phyloP scores from a whole-genome alignment of 202 grass and related monocot genomes.

The Thinopyrum obtusiflorum region DNA sequence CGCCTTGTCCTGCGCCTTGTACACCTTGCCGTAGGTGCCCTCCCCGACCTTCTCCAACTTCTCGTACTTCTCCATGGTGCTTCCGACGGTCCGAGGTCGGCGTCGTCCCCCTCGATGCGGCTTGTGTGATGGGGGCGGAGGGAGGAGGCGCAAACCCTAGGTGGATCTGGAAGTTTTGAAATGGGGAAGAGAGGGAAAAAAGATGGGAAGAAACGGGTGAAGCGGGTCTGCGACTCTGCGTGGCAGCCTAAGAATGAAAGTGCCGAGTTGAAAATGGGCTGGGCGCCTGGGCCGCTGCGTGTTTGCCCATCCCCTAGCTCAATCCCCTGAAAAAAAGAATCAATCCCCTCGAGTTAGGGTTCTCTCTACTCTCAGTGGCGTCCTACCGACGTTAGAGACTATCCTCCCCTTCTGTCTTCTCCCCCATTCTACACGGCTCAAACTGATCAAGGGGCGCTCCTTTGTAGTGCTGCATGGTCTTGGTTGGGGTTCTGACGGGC shows the following conservation, averaged over 20 bases:
- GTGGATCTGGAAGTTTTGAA: background rate
- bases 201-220: background rate
- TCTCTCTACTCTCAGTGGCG: too few species aligned
- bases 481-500: too few species aligned
- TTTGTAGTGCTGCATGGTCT: too few species aligned
- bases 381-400: too few species aligned
- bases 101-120: background rate
- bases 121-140: background rate
- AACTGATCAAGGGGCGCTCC: too few species aligned
- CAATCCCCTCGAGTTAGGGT: too few species aligned
- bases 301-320: background rate
- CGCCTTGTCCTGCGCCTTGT: slow-evolving; percentile 84
- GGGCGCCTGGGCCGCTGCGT: background rate
- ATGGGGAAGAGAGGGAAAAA: background rate
- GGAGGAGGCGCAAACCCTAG: background rate
- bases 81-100: background rate
- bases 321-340: too few species aligned
- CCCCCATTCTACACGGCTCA: too few species aligned
- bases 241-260: background rate
- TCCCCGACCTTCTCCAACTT: slow-evolving; percentile 96
- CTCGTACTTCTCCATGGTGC: slow-evolving; percentile 84
- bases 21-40: slow-evolving; percentile 90
- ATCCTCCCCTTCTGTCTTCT: too few species aligned
- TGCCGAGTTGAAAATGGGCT: background rate
- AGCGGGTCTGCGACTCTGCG: background rate